Percentiles rank a stretch among this genome's conserved stretches.
Conservation (phyloP, 306 rosid genomes). For the Quillaja saponaria region DNA sequence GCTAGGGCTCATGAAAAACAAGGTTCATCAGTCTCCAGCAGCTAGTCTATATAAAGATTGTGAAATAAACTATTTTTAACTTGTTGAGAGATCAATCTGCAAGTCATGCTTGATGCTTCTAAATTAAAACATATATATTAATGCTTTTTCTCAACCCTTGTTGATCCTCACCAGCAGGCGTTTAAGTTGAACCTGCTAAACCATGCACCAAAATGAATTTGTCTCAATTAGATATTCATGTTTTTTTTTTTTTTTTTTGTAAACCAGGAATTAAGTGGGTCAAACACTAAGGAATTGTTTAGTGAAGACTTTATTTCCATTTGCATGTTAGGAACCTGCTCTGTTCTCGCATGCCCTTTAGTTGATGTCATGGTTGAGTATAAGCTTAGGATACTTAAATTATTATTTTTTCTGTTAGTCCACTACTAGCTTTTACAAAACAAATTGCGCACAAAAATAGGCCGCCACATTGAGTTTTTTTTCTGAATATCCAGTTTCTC, state of each 20-base stretch:
- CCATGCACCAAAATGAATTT: not conserved
- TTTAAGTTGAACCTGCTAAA: conserved; percentile 12
- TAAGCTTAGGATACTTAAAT: too few species aligned
- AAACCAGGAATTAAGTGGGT: conserved; percentile 10
- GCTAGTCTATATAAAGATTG: conserved; percentile 9
- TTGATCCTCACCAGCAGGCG: conserved; percentile 7
- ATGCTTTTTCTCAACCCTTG: too few species aligned
- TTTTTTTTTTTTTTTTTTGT: conserved; percentile 11
- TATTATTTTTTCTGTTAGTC: conserved; percentile 3
- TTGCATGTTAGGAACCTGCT: not conserved
- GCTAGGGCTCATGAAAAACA: conserved; percentile 55
- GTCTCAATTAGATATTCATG: conserved; percentile 1
- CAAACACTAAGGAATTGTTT: not conserved
- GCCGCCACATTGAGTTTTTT: not conserved
- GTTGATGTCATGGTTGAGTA: not conserved
- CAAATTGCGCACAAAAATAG: conserved; percentile 15
- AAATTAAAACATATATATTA: not conserved
- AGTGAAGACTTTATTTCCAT: not conserved
- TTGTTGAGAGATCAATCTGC: conserved; percentile 18
- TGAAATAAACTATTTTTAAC: conserved; percentile 14
- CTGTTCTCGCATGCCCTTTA: not conserved
- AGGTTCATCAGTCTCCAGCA: conserved; percentile 32
- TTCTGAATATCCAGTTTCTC: too few species aligned
- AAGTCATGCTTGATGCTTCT: conserved; percentile 20
- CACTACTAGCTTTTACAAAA: conserved; percentile 20